Base-by-base conservation (phyloP, 2,329 filamentous ascomycete species). In the Pleoardoris graminearum region DNA sequence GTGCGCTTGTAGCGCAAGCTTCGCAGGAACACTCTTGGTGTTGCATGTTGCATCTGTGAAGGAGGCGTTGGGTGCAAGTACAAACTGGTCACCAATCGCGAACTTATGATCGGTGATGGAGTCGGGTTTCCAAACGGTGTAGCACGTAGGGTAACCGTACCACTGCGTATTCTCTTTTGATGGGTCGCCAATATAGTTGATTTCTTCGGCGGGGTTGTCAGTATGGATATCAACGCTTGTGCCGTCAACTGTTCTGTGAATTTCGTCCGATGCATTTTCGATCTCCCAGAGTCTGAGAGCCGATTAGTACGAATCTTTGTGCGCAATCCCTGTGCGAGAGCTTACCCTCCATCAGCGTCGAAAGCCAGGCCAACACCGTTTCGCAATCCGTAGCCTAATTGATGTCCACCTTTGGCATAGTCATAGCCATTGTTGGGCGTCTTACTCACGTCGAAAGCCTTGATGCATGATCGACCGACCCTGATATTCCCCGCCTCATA, bases 201-300 rank as follows among this genome's bases (percentile, higher is more conserved):
- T 75, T 70, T 90, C 85, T 64, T 90, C 87, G n/a, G 79, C 87
- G 0, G 87, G 87, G 64, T 90, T 90, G 58, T 87, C 77, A 39
- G 79, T 68, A 61, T 87, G 84, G 36, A 89, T 79, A 55, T 89
- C 85, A 8, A 77, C 62, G 6, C 79, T 79, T 45, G 77, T 66
- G 33, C 51, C 56, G 30, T 76, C 63, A 10, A 80, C 79, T 45
- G 79, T 72, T 21, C 86, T 80, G 8, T 71, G 73, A 8, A 89
- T 76, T 32, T 86, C 72, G 67, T 90, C 86, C 4, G 82, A 83
- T 0, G 81, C 84, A 68, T 90, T 90, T 69, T 90, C 87, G 10
- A 90, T 82, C n/a, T 57, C 66, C 66, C 67, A 70, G 58, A 72
- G 62, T 77, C 78, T 57, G 63, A 70, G 11, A 42, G 52, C 12